Evolutionary conservation across 306 rosid species (phyloP), one percentile per base, ranked within the genome.

Genomic region (Casuarina equisetifolia): DNA sequence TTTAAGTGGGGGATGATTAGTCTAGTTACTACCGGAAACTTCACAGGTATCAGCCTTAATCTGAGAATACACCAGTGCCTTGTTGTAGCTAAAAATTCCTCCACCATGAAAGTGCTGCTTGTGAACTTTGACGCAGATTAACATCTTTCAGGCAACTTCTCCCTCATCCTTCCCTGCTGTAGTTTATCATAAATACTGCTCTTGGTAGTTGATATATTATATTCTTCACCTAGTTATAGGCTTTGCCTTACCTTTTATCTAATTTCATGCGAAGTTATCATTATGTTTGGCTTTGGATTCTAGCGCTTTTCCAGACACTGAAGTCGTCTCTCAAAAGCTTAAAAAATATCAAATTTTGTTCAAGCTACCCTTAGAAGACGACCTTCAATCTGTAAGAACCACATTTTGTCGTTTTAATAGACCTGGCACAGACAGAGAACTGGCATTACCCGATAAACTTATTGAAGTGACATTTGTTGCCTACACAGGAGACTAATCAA

Each of bases 281-380:
- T 43, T n/a, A 5, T 5, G 69, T 57, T 74, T 57, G 54, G 43
- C 77, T 57, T 74, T 58, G 54, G 77, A 74, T 74, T 74, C 77
- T 74, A 54, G 61, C 61, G n/a, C 61, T 16, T 54, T 6, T 54
- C 35, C 17, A 6, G 61, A 25, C 61, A 54, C 61, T 54, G 61
- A 54, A 54, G 32, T 54, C 6, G 32, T 7, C 61, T 20, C 9
- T 25, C 61, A 45, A 45, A 45, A 45, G 1, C 8, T 45, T 45
- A 1, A 45, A 3, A 45, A 25, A 25, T 25, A 0, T 25, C 32
- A 25, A 25, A 25, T 25, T 25, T 25, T 25, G 32, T 25, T 25
- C 32, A 25, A 25, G 32, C 32, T 25, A 25, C 32, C 32, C 32
- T 25, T 25, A 25, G 32, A 25, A 25, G 32, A 25, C 32, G 32